Percentiles rank a stretch among this genome's conserved stretches.
These are phyloP conservation scores for Nannochloropsis salina DNA, from an alignment of 108 stramenopile species.

Conservation along the genomic window DNA sequence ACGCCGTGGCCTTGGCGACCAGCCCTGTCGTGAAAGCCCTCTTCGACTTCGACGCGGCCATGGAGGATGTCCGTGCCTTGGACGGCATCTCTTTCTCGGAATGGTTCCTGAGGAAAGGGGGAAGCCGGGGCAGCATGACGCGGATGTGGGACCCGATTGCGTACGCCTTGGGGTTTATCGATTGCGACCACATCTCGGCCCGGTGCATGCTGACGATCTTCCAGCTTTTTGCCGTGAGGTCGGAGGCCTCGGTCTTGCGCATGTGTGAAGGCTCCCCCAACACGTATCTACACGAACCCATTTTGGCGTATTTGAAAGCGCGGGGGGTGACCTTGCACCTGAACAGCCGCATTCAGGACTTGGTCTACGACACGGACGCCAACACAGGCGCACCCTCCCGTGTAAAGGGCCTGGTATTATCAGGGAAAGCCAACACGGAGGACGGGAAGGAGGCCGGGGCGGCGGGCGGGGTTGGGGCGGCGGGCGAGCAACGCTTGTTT, in stretches of 20 bases:
- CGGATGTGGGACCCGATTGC: constrained; percentile 97
- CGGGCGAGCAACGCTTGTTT: constrained; percentile 65
- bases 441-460: constrained; percentile 66
- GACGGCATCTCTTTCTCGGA: constrained; percentile 93
- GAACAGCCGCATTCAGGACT: constrained; percentile 13
- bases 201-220: constrained; percentile 95
- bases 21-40: constrained; percentile 88
- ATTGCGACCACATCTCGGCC: constrained; percentile 89
- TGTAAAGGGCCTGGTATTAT: constrained; percentile 43
- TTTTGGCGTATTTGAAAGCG: constrained; percentile 81
- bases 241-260: constrained; percentile 86
- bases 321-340: constrained; percentile 68
- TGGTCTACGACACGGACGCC: constrained; percentile 24
- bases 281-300: constrained; percentile 86
- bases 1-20: constrained; percentile 78
- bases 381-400: not conserved
- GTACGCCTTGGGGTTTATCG: constrained; percentile 89
- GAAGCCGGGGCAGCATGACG: constrained; percentile 74
- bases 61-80: constrained; percentile 82
- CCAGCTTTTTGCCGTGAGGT: constrained; percentile 81
- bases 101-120: constrained; percentile 86
- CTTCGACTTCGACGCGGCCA: constrained; percentile 87
- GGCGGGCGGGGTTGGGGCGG: constrained; percentile 52
- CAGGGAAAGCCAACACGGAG: constrained; percentile 69
- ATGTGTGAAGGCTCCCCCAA: constrained; percentile 92